Conservation (phyloP, 2,329 filamentous ascomycete genomes). For the Botryosphaeria dothidea region DNA sequence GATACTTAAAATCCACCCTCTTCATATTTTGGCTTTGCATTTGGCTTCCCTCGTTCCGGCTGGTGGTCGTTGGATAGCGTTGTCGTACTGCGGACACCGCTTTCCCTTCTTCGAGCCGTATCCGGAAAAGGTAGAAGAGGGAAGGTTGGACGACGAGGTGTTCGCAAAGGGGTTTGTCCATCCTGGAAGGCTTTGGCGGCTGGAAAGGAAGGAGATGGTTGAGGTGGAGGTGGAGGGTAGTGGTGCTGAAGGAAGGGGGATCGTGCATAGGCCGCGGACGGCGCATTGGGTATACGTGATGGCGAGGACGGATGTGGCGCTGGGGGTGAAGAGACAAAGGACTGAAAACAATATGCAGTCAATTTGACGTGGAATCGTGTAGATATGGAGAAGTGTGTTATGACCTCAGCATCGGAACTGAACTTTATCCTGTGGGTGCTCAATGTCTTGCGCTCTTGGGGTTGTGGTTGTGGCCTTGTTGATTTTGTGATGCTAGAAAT, state of each 20-base stretch:
- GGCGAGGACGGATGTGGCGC: slow-evolving; percentile 33
- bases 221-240: slow-evolving; percentile 27
- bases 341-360: neutral
- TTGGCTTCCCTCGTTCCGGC: slow-evolving; percentile 41
- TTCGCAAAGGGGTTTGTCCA: slow-evolving; percentile 37
- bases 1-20: slow-evolving; percentile 32
- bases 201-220: slow-evolving; percentile 36
- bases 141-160: slow-evolving; percentile 21
- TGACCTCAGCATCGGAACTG: too few relatives aligned
- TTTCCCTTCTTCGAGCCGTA: slow-evolving; percentile 36
- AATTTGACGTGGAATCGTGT: too few relatives aligned
- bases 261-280: slow-evolving; percentile 37
- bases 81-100: slow-evolving; percentile 42
- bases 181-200: slow-evolving; percentile 38
- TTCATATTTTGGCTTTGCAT: slow-evolving; percentile 42
- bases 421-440: too few relatives aligned
- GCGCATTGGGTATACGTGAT: slow-evolving; percentile 43
- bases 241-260: slow-evolving; percentile 10
- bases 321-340: neutral
- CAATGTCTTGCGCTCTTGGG: too few relatives aligned
- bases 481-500: too few relatives aligned
- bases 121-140: slow-evolving; percentile 21
- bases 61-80: slow-evolving; percentile 39
- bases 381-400: too few relatives aligned
- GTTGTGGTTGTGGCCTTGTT: too few relatives aligned